phyloP scores from a whole-genome alignment of 2,329 filamentous ascomycete genomes.

The Passalora sequoiae region DNA sequence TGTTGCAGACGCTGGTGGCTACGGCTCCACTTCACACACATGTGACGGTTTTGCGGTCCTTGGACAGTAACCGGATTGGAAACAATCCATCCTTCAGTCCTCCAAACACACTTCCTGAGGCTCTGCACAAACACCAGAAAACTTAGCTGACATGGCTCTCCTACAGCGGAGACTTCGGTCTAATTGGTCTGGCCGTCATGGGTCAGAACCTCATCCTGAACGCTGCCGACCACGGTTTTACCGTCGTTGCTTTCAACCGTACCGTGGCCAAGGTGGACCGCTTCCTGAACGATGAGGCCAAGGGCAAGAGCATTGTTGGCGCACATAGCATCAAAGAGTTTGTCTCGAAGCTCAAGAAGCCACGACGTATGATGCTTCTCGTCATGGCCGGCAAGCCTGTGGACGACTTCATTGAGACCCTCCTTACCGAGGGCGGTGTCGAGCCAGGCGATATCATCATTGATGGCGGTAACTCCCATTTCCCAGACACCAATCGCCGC shows the following conservation, averaged over 20 bases:
- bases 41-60: no score
- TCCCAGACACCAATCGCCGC: slow-evolving; percentile 96
- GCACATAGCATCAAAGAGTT: slow-evolving; percentile 94
- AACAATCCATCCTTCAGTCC: no score
- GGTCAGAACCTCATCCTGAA: slow-evolving; percentile 54
- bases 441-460: slow-evolving; percentile 96
- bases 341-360: slow-evolving; percentile 91
- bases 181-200: slow-evolving; percentile 51
- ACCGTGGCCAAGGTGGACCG: slow-evolving; percentile 96
- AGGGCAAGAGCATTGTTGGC: slow-evolving; percentile 86
- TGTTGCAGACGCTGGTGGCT: no score
- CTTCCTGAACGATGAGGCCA: slow-evolving; percentile 43
- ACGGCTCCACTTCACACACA: no score
- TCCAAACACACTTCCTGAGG: background rate
- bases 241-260: slow-evolving; percentile 96
- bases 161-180: slow-evolving; percentile 49
- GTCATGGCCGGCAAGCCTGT: slow-evolving; percentile 98
- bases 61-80: no score
- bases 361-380: slow-evolving; percentile 94
- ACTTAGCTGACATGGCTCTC: slow-evolving; percentile 20
- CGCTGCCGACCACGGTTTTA: slow-evolving; percentile 66
- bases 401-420: slow-evolving; percentile 96
- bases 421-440: slow-evolving; percentile 63
- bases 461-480: slow-evolving; percentile 98
- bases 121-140: no score